These are phyloP conservation scores for Mallotus repandus DNA, from an alignment of 441 rosid species.

Conservation along the genomic window DNA sequence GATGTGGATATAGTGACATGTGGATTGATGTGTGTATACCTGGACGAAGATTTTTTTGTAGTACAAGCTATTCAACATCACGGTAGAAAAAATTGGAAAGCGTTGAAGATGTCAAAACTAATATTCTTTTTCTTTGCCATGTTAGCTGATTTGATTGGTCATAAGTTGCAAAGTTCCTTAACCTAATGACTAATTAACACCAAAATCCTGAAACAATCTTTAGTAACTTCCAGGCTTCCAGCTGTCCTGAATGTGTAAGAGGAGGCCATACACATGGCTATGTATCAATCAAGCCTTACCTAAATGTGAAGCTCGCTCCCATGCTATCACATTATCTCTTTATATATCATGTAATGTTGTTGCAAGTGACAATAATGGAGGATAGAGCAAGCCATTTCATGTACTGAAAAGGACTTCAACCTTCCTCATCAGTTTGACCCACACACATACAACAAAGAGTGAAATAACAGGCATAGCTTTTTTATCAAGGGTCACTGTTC, in stretches of 20 bases:
- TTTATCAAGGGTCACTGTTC: neutral
- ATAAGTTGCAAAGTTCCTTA: neutral
- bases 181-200: neutral
- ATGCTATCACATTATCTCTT: neutral
- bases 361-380: neutral
- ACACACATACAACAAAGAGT: neutral
- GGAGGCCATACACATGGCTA: constrained; percentile 6
- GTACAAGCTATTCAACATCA: too few species aligned
- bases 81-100: too few species aligned
- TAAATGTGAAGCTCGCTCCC: neutral
- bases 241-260: neutral
- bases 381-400: neutral
- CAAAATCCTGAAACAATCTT: neutral
- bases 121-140: neutral
- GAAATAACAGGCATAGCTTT: neutral
- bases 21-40: neutral
- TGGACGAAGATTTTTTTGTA: too few species aligned
- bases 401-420: constrained; percentile 17
- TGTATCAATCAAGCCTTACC: neutral
- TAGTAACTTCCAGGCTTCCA: neutral
- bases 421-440: neutral
- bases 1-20: neutral
- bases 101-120: neutral
- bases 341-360: neutral
- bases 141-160: constrained; percentile 7